phyloP scores from a whole-genome alignment of 805 yeast genomes.

The Saccharomycopsis oosterbeekiorum region DNA sequence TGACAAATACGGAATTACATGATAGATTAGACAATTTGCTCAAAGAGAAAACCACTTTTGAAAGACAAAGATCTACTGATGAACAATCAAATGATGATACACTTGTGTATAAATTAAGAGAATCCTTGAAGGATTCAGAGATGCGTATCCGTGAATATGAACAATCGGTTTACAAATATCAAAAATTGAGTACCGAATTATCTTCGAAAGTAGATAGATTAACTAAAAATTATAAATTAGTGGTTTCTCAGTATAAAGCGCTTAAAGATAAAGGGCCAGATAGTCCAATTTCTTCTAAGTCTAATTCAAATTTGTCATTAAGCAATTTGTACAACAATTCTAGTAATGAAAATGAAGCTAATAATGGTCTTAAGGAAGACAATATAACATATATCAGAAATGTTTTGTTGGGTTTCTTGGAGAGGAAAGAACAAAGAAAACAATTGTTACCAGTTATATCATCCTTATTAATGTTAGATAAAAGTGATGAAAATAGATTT shows the following conservation, averaged over 20 bases:
- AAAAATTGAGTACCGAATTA: slow-evolving; percentile 56
- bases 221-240: slow-evolving; percentile 56
- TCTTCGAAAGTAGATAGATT: slow-evolving; percentile 56
- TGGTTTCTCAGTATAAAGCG: slow-evolving; percentile 49
- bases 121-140: slow-evolving; percentile 42
- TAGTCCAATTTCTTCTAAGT: slow-evolving; percentile 26
- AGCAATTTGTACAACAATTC: not conserved
- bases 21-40: slow-evolving; percentile 3
- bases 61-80: slow-evolving; percentile 2
- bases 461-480: slow-evolving; percentile 57
- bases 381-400: slow-evolving; percentile 77
- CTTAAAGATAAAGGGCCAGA: slow-evolving; percentile 28
- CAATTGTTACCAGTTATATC: slow-evolving; percentile 80
- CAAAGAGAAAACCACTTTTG: slow-evolving; percentile 2
- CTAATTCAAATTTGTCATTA: slow-evolving; percentile 28
- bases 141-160: slow-evolving; percentile 48
- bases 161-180: slow-evolving; percentile 40
- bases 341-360: not conserved
- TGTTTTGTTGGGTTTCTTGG: slow-evolving; percentile 83
- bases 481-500: slow-evolving; percentile 67
- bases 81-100: slow-evolving; percentile 1
- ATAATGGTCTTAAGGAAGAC: slow-evolving; percentile 5
- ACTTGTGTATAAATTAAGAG: slow-evolving; percentile 36
- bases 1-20: slow-evolving; percentile 22
- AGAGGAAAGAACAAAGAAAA: slow-evolving; percentile 84